Evolutionary conservation across 768 basidiomycete genomes (phyloP).

Genomic region (Lenzites betulinus): DNA sequence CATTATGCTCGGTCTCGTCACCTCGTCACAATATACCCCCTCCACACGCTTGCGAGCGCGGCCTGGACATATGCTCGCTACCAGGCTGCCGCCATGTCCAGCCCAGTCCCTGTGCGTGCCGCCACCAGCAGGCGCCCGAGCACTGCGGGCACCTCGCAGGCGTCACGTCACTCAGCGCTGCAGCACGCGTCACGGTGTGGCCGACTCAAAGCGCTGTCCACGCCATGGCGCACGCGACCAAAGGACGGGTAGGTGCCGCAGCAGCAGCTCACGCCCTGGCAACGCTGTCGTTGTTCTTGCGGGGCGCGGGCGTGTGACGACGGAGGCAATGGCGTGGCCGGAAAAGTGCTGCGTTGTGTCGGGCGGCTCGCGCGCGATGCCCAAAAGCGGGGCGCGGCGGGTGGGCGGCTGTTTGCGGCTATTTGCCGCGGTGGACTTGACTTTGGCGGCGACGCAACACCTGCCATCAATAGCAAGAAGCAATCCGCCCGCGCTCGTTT

Average conservation of each 20-base stretch:
- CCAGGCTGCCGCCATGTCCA: no score
- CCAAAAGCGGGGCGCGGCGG: neutral
- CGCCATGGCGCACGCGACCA: neutral
- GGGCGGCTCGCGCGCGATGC: neutral
- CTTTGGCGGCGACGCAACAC: conserved; percentile 19
- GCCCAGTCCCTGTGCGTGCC: no score
- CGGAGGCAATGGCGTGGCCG: neutral
- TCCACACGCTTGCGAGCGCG: no score
- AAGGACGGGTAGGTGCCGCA: neutral
- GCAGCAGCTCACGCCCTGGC: neutral
- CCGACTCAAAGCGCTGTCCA: neutral
- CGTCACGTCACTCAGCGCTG: no score
- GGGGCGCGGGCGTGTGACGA: neutral
- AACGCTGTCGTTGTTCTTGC: neutral
- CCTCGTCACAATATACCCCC: neutral
- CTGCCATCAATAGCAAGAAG: conserved; percentile 16
- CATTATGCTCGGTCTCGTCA: neutral
- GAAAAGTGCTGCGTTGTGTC: conserved; percentile 10
- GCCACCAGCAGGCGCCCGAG: no score
- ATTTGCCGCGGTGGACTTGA: conserved; percentile 18
- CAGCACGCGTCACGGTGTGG: neutral
- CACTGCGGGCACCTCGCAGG: no score
- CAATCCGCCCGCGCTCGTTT: conserved; percentile 16
- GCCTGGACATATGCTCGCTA: no score
- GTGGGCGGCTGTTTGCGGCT: conserved; percentile 18